A percentile compares a stretch with the other conserved stretches of the same genome.
These are phyloP conservation scores for Diaporthe sp. DNA, from an alignment of 2,329 filamentous ascomycete genomes.

Conservation along the genomic window DNA sequence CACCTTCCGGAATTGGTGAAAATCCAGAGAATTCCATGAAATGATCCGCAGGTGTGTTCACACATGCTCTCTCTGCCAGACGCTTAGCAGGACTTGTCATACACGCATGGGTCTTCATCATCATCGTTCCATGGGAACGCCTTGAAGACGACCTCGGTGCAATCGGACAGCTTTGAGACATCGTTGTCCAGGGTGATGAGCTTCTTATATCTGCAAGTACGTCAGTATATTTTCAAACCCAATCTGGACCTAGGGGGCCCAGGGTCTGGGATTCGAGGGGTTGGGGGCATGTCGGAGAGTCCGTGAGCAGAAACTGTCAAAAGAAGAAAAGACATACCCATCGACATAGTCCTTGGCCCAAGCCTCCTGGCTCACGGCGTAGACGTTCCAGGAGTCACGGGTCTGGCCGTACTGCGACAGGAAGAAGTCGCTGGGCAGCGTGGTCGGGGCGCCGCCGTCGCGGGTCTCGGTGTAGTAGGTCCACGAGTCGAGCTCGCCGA, in stretches of 20 bases:
- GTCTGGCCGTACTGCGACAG: slow-evolving; percentile 47
- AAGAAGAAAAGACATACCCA: slow-evolving; percentile 48
- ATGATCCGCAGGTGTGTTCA: not conserved
- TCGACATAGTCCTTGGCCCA: slow-evolving; percentile 47
- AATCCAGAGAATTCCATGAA: no score
- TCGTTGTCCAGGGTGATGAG: slow-evolving; percentile 47
- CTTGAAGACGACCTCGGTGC: slow-evolving; percentile 47
- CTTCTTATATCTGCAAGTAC: slow-evolving; percentile 48
- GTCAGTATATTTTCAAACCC: not conserved
- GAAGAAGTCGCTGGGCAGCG: slow-evolving; percentile 46
- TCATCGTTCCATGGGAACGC: slow-evolving; percentile 40
- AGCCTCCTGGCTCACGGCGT: slow-evolving; percentile 43
- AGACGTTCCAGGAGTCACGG: slow-evolving; percentile 45
- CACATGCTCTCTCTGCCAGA: no score
- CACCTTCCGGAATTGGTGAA: not conserved
- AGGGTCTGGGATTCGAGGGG: not conserved
- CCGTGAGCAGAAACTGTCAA: not conserved
- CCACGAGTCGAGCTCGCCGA: slow-evolving; percentile 44
- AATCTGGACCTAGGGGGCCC: not conserved
- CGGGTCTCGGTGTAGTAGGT: slow-evolving; percentile 48
- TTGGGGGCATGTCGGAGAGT: not conserved
- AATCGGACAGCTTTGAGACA: slow-evolving; percentile 45
- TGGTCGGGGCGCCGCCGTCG: slow-evolving; percentile 44
- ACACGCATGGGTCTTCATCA: not conserved
- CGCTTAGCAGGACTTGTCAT: not conserved